Conservation (phyloP, 768 basidiomycete genomes). For the Boletus huronensis region DNA sequence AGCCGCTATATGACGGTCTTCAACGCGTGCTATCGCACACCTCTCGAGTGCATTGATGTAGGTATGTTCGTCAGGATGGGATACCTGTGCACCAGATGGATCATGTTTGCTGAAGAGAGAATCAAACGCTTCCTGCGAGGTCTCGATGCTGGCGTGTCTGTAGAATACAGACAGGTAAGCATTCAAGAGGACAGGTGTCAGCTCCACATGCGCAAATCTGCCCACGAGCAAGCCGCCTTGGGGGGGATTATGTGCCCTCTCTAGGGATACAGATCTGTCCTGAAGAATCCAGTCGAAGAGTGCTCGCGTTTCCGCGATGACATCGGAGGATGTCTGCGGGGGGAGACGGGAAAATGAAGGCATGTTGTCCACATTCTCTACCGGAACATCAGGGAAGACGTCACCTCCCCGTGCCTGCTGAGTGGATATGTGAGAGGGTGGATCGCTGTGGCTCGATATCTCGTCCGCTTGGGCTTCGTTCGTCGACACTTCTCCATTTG, state of each 20-base stretch:
- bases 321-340: constrained; percentile 70
- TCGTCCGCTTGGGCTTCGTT: constrained; percentile 2
- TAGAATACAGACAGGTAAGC: constrained; percentile 81
- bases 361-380: background rate
- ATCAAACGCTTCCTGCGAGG: constrained; percentile 47
- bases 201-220: constrained; percentile 54
- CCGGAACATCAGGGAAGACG: constrained; percentile 1
- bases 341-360: constrained; percentile 49
- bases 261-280: constrained; percentile 29
- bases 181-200: constrained; percentile 66
- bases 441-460: background rate
- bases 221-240: constrained; percentile 15
- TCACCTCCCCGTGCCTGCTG: constrained; percentile 2
- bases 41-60: constrained; percentile 68
- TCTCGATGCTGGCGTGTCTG: constrained; percentile 50
- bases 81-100: constrained; percentile 7
- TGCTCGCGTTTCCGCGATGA: constrained; percentile 62
- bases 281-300: constrained; percentile 61
- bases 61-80: constrained; percentile 49
- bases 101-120: constrained; percentile 42
- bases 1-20: constrained; percentile 47
- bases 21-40: constrained; percentile 43
- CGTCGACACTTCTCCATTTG: background rate
- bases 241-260: background rate
- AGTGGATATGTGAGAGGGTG: constrained; percentile 1